Evolutionary conservation across 768 basidiomycete species (phyloP).

Genomic region (Suillus fuscotomentosus): DNA sequence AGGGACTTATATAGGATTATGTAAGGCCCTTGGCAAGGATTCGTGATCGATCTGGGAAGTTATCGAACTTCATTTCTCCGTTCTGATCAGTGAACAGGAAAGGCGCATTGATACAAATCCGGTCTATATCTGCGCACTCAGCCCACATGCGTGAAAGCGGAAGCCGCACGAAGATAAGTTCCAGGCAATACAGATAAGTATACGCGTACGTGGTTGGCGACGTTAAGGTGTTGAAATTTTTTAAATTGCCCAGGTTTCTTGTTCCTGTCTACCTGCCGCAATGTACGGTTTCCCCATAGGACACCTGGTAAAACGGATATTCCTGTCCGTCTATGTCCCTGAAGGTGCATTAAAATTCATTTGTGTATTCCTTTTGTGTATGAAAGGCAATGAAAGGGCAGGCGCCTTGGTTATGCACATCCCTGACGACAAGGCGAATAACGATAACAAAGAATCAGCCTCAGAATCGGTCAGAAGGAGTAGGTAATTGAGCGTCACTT

Average conservation of each 20-base stretch:
- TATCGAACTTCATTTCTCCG: neutral
- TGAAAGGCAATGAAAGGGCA: neutral
- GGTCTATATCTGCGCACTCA: neutral
- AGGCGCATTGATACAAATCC: neutral
- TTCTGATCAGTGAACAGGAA: neutral
- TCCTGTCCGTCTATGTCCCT: neutral
- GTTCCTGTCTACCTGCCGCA: neutral
- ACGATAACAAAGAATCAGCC: neutral
- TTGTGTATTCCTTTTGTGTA: neutral
- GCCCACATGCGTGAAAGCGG: neutral
- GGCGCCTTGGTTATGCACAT: neutral
- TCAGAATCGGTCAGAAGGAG: neutral
- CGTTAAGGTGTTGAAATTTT: neutral
- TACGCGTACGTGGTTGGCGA: neutral
- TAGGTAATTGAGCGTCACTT: neutral
- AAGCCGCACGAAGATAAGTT: neutral
- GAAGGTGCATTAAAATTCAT: neutral
- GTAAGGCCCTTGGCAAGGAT: neutral
- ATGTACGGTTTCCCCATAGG: neutral
- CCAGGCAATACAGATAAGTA: neutral
- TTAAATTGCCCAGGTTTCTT: neutral
- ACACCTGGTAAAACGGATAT: neutral
- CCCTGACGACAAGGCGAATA: neutral
- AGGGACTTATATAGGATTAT: neutral
- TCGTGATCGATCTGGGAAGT: neutral